Evolutionary conservation across 2,329 filamentous ascomycete species (phyloP), one percentile per base, ranked within the genome.

Genomic region (Xenosphaeropsis pyriputrescens): DNA sequence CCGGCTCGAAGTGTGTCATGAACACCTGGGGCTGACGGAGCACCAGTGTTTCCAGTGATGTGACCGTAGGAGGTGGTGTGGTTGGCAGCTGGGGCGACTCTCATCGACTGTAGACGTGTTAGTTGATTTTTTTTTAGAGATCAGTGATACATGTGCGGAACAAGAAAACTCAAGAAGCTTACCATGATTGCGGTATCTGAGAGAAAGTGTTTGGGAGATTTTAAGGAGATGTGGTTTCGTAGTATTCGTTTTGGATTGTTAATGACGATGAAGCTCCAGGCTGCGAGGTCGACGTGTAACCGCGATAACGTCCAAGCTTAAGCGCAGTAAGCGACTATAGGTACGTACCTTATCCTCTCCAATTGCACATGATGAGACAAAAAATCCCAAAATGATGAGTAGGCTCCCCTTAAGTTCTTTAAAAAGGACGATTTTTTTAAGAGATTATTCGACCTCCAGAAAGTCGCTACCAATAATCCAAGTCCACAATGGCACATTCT

Each of bases 1-100:
- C 88, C 86, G 45, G 79, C 68, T 54, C 91, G 88, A 50, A 98
- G 81, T 14, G 83, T 88, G 67, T 96, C 91, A 70, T 93, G 88
- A 46, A 96, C 70, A 49, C 89, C 89, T 0, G 88, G 88, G 13
- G 86, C 89, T 1, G 89, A 95, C 49, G 91, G 91, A 4, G 91
- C 91, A 39, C 73, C 75, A 47, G 69, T 71, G 55, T 70, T 59
- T 41, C 68, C 51, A 50, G 50, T 52, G 49, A 68, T 63, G 64
- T 82, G 79, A 52, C 67, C 69, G 63, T 74, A 79, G 56, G 72
- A 69, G 49, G 68, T 73, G 51, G 75, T 62, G 67, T 89, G 74
- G 48, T 66, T 56, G 51, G 76, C 61, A 43, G 75, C 58, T 56
- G 91, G 91, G 49, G 85, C 75, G 64, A 98, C 82, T 64, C 86